Percentiles rank a stretch among this genome's conserved stretches.
Conservation (phyloP, 306 rosid genomes). For the Styphnolobium japonicum region DNA sequence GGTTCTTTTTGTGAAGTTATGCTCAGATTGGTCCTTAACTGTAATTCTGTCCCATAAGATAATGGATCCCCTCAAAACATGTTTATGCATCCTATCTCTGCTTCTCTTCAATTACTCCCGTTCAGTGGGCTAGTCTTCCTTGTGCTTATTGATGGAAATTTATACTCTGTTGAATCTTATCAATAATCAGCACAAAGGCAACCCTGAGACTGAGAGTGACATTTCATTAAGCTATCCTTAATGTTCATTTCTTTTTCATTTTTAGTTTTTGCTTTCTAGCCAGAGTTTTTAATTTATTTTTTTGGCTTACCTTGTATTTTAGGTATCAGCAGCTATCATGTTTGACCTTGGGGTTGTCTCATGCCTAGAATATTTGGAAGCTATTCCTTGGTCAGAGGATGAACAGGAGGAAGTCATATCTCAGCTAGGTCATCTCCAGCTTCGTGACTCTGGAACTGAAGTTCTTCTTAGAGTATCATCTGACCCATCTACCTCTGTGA, state of each 20-base stretch:
- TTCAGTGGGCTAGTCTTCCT: not conserved
- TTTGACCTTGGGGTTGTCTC: slow-evolving; percentile 73
- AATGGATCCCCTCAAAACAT: not conserved
- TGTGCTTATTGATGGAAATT: not conserved
- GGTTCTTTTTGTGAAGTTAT: slow-evolving; percentile 1
- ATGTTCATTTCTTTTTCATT: not conserved
- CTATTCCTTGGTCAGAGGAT: slow-evolving; percentile 83
- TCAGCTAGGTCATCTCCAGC: slow-evolving; percentile 62
- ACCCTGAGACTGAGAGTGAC: not conserved
- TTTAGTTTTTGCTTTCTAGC: not conserved
- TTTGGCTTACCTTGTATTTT: slow-evolving; percentile 12
- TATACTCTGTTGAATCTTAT: not conserved
- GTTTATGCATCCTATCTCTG: not conserved
- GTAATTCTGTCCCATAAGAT: not conserved
- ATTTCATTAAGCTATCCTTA: not conserved
- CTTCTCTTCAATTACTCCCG: not conserved
- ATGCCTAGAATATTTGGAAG: slow-evolving; percentile 79
- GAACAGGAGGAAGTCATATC: slow-evolving; percentile 69
- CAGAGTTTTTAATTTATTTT: not conserved
- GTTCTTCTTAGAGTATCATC: slow-evolving; percentile 69
- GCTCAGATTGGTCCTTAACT: not conserved
- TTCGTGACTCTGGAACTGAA: slow-evolving; percentile 43
- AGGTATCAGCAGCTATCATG: slow-evolving; percentile 86
- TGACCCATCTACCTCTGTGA: slow-evolving; percentile 52
- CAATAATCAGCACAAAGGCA: not conserved